phyloP scores from a whole-genome alignment of 2,329 filamentous ascomycete genomes.

The Phoma sp. region DNA sequence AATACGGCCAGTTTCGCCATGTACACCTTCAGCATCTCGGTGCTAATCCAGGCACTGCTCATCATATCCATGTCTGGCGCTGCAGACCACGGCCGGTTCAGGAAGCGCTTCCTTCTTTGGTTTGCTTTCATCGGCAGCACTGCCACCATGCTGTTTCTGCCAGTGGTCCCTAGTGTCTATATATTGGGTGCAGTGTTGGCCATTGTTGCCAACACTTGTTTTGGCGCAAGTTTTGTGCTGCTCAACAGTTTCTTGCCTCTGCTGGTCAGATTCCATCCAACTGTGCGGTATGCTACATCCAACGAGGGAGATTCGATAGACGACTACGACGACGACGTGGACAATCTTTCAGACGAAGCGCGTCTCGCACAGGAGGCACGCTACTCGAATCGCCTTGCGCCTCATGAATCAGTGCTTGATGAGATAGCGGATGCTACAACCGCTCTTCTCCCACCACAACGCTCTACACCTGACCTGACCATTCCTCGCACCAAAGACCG shows the following conservation, averaged over 20 bases:
- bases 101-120: slow-evolving; percentile 83
- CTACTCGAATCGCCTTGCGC: slow-evolving; percentile 35
- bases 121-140: slow-evolving; percentile 84
- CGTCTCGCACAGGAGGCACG: slow-evolving; percentile 33
- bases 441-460: slow-evolving; percentile 43
- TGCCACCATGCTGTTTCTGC: slow-evolving; percentile 87
- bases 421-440: slow-evolving; percentile 45
- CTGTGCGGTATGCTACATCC: slow-evolving; percentile 49
- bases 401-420: slow-evolving; percentile 34
- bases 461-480: slow-evolving; percentile 34
- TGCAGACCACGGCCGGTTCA: slow-evolving; percentile 86
- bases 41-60: slow-evolving; percentile 84
- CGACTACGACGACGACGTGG: slow-evolving; percentile 38
- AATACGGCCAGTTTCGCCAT: slow-evolving; percentile 98
- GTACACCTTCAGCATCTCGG: slow-evolving; percentile 96
- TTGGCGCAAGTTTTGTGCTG: slow-evolving; percentile 93
- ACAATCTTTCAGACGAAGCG: slow-evolving; percentile 24
- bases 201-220: slow-evolving; percentile 90
- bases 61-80: slow-evolving; percentile 97
- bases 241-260: slow-evolving; percentile 94
- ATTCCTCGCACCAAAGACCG: slow-evolving; percentile 38
- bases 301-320: slow-evolving; percentile 30
- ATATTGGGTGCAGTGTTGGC: slow-evolving; percentile 82
- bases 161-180: slow-evolving; percentile 76
- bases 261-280: slow-evolving; percentile 84